phyloP scores from a whole-genome alignment of 352 stramenopile genomes.

The Pythium coloratum region DNA sequence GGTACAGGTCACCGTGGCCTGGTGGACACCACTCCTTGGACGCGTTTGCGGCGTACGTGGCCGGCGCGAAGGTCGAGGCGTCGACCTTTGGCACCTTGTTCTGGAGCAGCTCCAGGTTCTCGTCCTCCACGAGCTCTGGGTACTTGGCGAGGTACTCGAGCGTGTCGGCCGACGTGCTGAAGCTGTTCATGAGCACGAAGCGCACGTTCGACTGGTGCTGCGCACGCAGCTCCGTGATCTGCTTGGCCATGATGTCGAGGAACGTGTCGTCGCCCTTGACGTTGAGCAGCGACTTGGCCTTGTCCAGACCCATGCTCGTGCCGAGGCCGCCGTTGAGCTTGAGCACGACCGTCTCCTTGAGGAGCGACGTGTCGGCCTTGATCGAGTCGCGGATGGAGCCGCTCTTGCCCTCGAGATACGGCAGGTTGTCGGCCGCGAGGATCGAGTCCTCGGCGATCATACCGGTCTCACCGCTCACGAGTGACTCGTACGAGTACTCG shows the following conservation, averaged over 20 bases:
- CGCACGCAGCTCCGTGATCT: slow-evolving; percentile 94
- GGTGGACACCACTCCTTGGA: slow-evolving; percentile 88
- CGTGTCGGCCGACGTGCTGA: slow-evolving; percentile 84
- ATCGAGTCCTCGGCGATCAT: slow-evolving; percentile 97
- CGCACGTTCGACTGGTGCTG: slow-evolving; percentile 92
- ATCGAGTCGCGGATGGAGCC: slow-evolving; percentile 76
- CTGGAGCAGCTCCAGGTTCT: slow-evolving; percentile 97
- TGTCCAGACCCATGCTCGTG: slow-evolving; percentile 93
- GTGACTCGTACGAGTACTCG: slow-evolving; percentile 96
- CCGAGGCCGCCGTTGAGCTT: slow-evolving; percentile 88
- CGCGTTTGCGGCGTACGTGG: slow-evolving; percentile 54
- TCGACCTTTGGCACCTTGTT: slow-evolving; percentile 98
- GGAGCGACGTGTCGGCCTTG: slow-evolving; percentile 61
- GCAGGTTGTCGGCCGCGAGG: slow-evolving; percentile 72
- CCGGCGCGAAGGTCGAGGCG: slow-evolving; percentile 79
- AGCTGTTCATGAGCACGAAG: slow-evolving; percentile 91
- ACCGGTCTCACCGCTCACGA: slow-evolving; percentile 93
- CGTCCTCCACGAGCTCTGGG: slow-evolving; percentile 90
- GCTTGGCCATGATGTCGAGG: slow-evolving; percentile 88
- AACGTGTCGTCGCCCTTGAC: slow-evolving; percentile 95
- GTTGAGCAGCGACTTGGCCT: slow-evolving; percentile 93
- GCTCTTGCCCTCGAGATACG: slow-evolving; percentile 79
- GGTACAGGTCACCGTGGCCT: slow-evolving; percentile 85
- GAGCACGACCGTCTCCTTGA: slow-evolving; percentile 87
- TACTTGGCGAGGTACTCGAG: slow-evolving; percentile 89